Percentiles rank a stretch among this genome's conserved stretches.
Conservation (phyloP, 257 asterid genomes). For the Solanum tarijense region DNA sequence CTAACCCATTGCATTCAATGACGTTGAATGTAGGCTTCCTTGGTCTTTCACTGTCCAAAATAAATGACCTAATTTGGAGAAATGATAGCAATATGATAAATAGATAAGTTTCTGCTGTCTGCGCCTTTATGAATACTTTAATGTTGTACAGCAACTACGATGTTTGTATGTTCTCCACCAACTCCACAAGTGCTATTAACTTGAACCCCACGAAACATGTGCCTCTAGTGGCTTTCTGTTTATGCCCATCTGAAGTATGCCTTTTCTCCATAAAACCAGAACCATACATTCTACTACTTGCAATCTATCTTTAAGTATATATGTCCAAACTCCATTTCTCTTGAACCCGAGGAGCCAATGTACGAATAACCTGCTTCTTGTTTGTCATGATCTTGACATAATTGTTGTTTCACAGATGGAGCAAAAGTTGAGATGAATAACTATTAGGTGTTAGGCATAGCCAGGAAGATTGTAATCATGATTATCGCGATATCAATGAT, state of each 20-base stretch:
- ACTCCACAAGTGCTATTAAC: not conserved
- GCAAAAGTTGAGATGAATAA: slow-evolving; percentile 10
- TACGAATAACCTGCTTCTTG: not conserved
- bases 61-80: not conserved
- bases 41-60: not conserved
- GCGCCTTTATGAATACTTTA: not conserved
- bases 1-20: not conserved
- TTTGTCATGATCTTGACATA: not conserved
- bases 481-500: slow-evolving; percentile 36
- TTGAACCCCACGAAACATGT: not conserved
- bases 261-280: not conserved
- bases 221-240: not conserved
- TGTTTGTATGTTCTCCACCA: not conserved
- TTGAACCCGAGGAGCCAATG: not conserved
- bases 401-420: not conserved
- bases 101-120: not conserved
- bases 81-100: not conserved
- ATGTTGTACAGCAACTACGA: not conserved
- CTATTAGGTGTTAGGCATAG: slow-evolving; percentile 9
- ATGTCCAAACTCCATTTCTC: not conserved
- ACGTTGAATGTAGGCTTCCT: not conserved
- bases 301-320: not conserved
- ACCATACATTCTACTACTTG: not conserved
- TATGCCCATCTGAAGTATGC: not conserved
- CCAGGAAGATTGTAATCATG: slow-evolving; percentile 28